Evolutionary conservation across 805 yeast genomes (phyloP).

Genomic region (Lachancea thermotolerans): DNA sequence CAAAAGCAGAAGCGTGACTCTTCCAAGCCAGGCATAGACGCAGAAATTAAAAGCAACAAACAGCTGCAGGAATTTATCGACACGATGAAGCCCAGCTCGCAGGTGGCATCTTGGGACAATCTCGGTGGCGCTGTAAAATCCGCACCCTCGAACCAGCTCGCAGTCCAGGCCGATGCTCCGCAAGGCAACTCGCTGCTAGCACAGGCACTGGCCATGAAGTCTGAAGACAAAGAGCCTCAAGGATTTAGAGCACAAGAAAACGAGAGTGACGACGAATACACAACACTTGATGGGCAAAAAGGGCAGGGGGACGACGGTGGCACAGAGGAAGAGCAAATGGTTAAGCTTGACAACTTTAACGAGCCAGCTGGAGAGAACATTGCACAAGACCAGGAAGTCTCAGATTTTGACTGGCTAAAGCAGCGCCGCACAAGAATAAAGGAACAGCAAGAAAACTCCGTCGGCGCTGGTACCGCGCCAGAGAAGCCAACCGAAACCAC

Average conservation of each 20-base stretch:
- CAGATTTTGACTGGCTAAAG: constrained; percentile 85
- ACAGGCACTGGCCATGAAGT: constrained; percentile 35
- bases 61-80: constrained; percentile 75
- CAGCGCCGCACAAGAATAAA: constrained; percentile 65
- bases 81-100: constrained; percentile 70
- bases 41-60: constrained; percentile 56
- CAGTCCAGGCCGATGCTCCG: constrained; percentile 33
- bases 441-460: constrained; percentile 34
- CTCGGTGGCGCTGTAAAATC: constrained; percentile 7
- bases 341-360: constrained; percentile 34
- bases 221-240: constrained; percentile 8
- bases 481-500: constrained; percentile 3
- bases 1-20: constrained; percentile 30
- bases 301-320: constrained; percentile 8
- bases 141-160: neutral
- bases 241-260: constrained; percentile 27
- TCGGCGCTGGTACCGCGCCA: constrained; percentile 1
- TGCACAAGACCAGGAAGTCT: constrained; percentile 45
- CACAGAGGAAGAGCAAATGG: constrained; percentile 41
- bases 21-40: constrained; percentile 38
- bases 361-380: constrained; percentile 23
- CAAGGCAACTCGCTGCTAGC: constrained; percentile 35
- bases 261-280: constrained; percentile 42
- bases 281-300: constrained; percentile 21
- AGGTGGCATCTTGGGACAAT: constrained; percentile 66